Evolutionary conservation across 2,329 filamentous ascomycete species (phyloP).

Genomic region (Pestalotiopsis sp.): DNA sequence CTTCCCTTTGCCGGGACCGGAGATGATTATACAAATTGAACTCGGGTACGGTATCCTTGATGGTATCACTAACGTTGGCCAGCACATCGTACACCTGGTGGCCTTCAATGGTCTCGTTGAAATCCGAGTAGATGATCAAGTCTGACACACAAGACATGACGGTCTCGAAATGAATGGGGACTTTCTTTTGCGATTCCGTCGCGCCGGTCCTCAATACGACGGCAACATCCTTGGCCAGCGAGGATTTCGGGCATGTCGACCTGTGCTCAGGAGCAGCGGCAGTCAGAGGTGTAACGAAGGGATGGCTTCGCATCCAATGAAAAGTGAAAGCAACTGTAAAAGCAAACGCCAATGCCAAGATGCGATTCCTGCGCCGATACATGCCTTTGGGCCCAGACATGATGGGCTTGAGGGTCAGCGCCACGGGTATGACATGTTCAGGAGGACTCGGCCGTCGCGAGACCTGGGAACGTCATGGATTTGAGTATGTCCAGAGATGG

Average conservation of each 20-base stretch:
- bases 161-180: conserved; percentile 56
- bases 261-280: background rate
- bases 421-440: background rate
- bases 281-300: conserved; percentile 28
- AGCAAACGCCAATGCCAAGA: background rate
- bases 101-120: conserved; percentile 53
- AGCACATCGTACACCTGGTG: conserved; percentile 53
- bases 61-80: conserved; percentile 40
- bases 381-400: background rate
- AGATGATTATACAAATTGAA: conserved; percentile 55
- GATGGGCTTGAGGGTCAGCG: background rate
- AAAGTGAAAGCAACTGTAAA: background rate
- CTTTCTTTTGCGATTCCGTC: conserved; percentile 57
- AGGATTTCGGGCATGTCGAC: background rate
- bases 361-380: background rate
- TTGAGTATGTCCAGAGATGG: no score
- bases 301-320: conserved; percentile 28
- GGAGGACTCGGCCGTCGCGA: no score
- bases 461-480: no score
- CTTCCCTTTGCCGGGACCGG: conserved; percentile 41
- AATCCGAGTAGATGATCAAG: conserved; percentile 62
- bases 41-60: conserved; percentile 44
- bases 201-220: conserved; percentile 62
- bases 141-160: conserved; percentile 58
- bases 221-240: conserved; percentile 47